Conservation (phyloP, 2,329 filamentous ascomycete genomes). For the Penicillium sp. region DNA sequence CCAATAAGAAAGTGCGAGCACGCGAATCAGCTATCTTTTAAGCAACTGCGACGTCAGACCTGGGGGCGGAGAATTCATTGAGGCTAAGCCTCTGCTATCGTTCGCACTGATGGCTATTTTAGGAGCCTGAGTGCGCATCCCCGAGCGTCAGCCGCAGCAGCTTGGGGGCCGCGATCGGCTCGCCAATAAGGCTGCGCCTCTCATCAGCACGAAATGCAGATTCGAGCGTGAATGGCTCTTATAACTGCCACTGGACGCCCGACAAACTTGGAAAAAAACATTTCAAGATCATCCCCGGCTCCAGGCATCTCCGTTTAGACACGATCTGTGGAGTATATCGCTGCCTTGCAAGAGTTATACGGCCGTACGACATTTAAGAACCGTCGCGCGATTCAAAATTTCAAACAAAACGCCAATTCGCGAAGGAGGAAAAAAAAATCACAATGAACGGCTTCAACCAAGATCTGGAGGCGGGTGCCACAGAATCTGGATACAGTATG, state of each 20-base stretch:
- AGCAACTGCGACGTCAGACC: not conserved
- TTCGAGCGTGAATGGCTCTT: not conserved
- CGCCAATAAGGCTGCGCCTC: conserved; percentile 2
- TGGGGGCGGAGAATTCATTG: not conserved
- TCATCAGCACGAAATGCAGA: not conserved
- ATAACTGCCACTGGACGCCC: not conserved
- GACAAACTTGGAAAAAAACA: not conserved
- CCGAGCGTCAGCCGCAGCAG: not conserved
- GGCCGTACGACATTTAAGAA: no score
- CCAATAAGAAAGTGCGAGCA: not conserved
- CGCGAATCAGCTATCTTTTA: not conserved
- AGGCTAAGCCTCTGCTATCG: not conserved
- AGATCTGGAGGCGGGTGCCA: not conserved
- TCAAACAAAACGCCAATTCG: no score
- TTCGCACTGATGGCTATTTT: conserved; percentile 1
- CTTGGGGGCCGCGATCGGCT: not conserved
- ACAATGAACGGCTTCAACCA: not conserved
- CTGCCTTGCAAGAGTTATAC: not conserved
- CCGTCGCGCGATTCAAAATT: no score
- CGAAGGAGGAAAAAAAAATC: no score
- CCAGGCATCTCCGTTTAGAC: not conserved
- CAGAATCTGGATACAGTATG: not conserved
- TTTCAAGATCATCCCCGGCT: not conserved
- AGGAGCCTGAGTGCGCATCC: not conserved
- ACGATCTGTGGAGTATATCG: not conserved